These are phyloP conservation scores for Buxus sempervirens DNA, from an alignment of 164 flowering plant species.

Conservation along the genomic window DNA sequence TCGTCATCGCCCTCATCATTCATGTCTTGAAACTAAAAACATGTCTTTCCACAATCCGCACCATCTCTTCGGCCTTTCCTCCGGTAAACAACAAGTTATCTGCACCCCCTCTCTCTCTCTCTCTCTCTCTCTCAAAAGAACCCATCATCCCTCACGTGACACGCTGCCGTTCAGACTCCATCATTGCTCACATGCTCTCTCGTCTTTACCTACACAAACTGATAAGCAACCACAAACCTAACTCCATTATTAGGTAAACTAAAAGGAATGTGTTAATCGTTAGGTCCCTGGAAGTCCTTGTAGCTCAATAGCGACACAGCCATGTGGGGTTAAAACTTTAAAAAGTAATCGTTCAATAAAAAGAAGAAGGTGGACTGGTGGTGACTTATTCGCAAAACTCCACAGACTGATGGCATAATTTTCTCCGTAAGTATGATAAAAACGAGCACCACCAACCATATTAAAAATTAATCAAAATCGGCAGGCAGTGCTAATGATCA, in stretches of 20 bases:
- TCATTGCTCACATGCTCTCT: conserved; percentile 6
- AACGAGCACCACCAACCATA: conserved; percentile 3
- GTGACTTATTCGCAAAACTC: too few relatives aligned
- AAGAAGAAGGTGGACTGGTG: too few relatives aligned
- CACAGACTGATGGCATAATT: too few relatives aligned
- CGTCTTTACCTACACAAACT: background rate
- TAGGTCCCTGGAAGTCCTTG: too few relatives aligned
- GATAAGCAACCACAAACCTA: too few relatives aligned
- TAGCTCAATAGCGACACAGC: too few relatives aligned
- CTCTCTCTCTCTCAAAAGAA: background rate
- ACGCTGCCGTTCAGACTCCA: background rate
- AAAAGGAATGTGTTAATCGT: too few relatives aligned
- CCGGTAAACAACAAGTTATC: background rate
- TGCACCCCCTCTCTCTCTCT: background rate
- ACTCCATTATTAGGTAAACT: too few relatives aligned
- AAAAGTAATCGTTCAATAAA: too few relatives aligned
- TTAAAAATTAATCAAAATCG: background rate
- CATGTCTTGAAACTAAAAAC: conserved; percentile 6
- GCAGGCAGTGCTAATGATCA: conserved; percentile 1
- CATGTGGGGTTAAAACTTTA: too few relatives aligned
- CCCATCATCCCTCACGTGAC: conserved; percentile 14
- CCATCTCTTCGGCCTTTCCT: too few relatives aligned
- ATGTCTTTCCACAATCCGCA: background rate
- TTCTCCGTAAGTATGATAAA: conserved; percentile 1
- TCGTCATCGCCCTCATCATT: conserved; percentile 21